Conservation (phyloP, 2,329 filamentous ascomycete species). For the Stemphylium vesicarium region DNA sequence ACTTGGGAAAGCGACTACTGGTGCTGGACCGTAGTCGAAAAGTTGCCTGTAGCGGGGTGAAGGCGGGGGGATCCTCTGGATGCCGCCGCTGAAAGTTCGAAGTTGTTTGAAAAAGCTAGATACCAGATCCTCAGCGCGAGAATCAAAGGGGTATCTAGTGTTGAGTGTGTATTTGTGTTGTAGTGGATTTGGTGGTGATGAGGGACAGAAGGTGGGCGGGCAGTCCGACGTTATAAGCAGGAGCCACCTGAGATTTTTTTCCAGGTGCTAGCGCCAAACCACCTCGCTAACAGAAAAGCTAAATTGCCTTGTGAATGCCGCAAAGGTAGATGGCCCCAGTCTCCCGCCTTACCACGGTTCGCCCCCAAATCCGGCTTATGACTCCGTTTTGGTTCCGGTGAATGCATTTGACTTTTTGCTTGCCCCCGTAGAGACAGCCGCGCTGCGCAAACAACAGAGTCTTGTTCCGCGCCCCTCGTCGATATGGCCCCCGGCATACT, state of each 20-base stretch:
- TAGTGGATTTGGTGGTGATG: constrained; percentile 35
- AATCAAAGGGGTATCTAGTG: constrained; percentile 54
- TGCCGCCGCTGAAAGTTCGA: constrained; percentile 47
- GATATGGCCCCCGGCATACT: constrained; percentile 46
- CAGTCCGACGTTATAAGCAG: constrained; percentile 17
- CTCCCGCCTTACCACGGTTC: neutral
- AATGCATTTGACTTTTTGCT: constrained; percentile 9
- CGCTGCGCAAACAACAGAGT: constrained; percentile 12
- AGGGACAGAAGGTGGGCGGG: constrained; percentile 32
- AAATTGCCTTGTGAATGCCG: neutral
- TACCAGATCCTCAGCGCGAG: constrained; percentile 55
- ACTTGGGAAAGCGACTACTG: constrained; percentile 68
- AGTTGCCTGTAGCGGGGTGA: constrained; percentile 48
- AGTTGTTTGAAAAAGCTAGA: constrained; percentile 51
- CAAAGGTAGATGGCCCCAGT: constrained; percentile 1
- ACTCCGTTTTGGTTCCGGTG: constrained; percentile 14
- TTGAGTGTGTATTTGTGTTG: constrained; percentile 33
- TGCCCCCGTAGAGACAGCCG: constrained; percentile 9
- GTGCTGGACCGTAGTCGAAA: constrained; percentile 60
- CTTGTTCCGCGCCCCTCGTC: constrained; percentile 11
- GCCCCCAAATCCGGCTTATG: constrained; percentile 11
- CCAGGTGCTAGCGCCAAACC: constrained; percentile 20
- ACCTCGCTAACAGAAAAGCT: constrained; percentile 11
- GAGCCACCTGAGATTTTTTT: constrained; percentile 18
- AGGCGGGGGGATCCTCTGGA: constrained; percentile 51